These are phyloP conservation scores for Cyclotella kingstonii DNA, from an alignment of 108 stramenopile species.

Conservation along the genomic window DNA sequence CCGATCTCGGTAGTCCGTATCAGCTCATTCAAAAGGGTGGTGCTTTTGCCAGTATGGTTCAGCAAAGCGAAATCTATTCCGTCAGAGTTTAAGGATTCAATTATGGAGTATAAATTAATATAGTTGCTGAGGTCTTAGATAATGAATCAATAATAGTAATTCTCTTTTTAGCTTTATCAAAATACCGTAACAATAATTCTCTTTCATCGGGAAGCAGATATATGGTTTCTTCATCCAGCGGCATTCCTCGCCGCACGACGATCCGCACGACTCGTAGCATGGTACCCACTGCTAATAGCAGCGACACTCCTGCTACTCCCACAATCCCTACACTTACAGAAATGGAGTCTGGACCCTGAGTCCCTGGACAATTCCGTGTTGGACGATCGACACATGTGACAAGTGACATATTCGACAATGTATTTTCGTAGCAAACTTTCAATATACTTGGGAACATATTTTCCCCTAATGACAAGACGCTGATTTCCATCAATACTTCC, in stretches of 20 bases:
- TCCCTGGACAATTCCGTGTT: slow-evolving; percentile 95
- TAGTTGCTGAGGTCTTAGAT: too few species aligned
- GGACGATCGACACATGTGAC: slow-evolving; percentile 97
- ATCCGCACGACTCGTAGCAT: slow-evolving; percentile 98
- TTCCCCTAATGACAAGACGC: slow-evolving; percentile 95
- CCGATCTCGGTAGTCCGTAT: too few species aligned
- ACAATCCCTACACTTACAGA: slow-evolving; percentile 95
- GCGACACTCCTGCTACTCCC: slow-evolving; percentile 92
- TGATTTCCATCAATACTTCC: slow-evolving; percentile 98
- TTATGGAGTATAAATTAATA: too few species aligned
- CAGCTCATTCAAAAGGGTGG: too few species aligned
- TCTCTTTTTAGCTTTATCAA: too few species aligned
- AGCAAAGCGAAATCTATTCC: too few species aligned
- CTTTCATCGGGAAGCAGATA: too few species aligned
- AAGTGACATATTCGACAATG: slow-evolving; percentile 99
- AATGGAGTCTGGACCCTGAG: slow-evolving; percentile 85
- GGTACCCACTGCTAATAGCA: slow-evolving; percentile 95
- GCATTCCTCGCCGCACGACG: slow-evolving; percentile 94
- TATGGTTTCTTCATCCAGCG: slow-evolving; percentile 51
- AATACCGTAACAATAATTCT: too few species aligned
- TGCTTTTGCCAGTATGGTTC: too few species aligned
- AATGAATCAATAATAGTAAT: too few species aligned
- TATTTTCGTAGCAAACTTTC: slow-evolving; percentile 97
- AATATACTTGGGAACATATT: slow-evolving; percentile 97
- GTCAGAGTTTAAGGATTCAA: too few species aligned